Base-by-base conservation (phyloP, 2,329 filamentous ascomycete species). In the Colletotrichum tropicicola region DNA sequence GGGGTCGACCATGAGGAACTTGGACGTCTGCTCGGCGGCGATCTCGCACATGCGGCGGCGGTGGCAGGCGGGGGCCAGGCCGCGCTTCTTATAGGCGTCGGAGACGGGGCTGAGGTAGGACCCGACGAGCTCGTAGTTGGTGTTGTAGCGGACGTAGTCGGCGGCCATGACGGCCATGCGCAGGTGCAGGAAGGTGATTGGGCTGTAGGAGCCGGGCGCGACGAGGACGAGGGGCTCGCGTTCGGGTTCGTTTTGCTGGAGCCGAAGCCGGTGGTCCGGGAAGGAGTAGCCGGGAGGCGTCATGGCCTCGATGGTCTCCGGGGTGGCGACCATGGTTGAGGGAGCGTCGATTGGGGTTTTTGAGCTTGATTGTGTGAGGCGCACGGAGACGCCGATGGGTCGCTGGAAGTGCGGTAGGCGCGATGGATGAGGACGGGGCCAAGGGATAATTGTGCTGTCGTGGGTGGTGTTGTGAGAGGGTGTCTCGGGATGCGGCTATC, bases 111-210 rank as follows among this genome's bases (percentile, higher is more conserved):
- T 93, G 68, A 95, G 82, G 75, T 95, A 97, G 55, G 92, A 93
- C 67, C 92, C 94, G 45, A 97, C 85, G 32, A 98, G 88, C 76
- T 98, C 94, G 75, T 92, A 98, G 56, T 92, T 82, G 23, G 68
- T 70, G 74, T 89, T 90, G 76, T 91, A 91, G 68, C 90, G 89
- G 70, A 89, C 89, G 78, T 91, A 94, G 78, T 96, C 92, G 70
- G 89, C 87, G 1, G 92, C 92, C 89, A 97, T 93, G 73, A 93
- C 91, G 74, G 96, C 95, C 91, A 97, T 95, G 74, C 92, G 90
- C 68, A 96, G 81, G 74, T 95, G 92, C 27, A 94, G 84, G 73
- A 91, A 92, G 6, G 90, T 92, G 52, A 91, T 88, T 17, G 91
- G 92, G 0, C 89, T 92, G 79, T 93, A 94, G 72, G 85, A 88